Conservation (phyloP, 2,329 filamentous ascomycete species). For the Sporothrix variecibatus region DNA sequence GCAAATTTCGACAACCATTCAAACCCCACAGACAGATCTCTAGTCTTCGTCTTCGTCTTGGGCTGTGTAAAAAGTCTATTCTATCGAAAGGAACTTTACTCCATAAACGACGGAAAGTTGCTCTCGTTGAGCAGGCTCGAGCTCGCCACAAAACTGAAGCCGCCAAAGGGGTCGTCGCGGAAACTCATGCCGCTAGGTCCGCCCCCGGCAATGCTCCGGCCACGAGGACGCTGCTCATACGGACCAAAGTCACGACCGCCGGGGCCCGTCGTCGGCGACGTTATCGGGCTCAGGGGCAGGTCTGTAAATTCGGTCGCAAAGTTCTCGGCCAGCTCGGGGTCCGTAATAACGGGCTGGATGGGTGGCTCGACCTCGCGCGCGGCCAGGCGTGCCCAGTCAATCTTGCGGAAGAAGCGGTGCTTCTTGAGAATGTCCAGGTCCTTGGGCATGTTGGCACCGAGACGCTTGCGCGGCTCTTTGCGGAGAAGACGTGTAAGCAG, state of each 20-base stretch:
- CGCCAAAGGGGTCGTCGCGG: conserved; percentile 62
- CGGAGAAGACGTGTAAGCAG: conserved; percentile 84
- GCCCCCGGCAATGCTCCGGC: conserved; percentile 13
- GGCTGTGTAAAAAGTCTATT: neutral
- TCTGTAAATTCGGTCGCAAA: conserved; percentile 92
- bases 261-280: conserved; percentile 43
- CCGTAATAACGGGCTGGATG: conserved; percentile 90
- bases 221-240: conserved; percentile 7
- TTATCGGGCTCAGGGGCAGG: conserved; percentile 74
- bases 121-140: conserved; percentile 56
- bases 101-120: conserved; percentile 39
- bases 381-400: conserved; percentile 89
- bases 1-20: neutral
- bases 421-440: conserved; percentile 84
- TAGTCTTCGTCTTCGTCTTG: neutral
- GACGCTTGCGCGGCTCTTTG: conserved; percentile 88
- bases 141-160: conserved; percentile 65
- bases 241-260: conserved; percentile 37
- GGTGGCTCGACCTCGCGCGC: conserved; percentile 81
- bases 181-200: conserved; percentile 32
- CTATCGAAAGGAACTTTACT: conserved; percentile 6
- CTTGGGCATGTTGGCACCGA: conserved; percentile 86
- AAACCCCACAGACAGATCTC: neutral
- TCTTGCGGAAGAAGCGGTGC: conserved; percentile 95
- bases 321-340: conserved; percentile 95